Evolutionary conservation across 305 asterid genomes (phyloP), one percentile per base, ranked within the genome.

Genomic region (Solanum aculeatissimum): DNA sequence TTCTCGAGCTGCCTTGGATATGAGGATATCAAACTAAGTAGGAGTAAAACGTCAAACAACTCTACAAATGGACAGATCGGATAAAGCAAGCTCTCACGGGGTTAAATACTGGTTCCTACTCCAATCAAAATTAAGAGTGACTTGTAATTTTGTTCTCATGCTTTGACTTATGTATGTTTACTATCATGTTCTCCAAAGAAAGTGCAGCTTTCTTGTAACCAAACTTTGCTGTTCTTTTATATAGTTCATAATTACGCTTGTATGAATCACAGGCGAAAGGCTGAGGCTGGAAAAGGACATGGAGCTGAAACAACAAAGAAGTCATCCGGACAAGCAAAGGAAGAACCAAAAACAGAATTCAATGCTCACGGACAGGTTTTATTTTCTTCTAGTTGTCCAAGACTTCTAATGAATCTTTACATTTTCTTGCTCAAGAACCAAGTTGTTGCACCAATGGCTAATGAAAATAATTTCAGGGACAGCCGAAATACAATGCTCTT

Each of bases 231-330:
- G 27, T 29, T 77, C 82, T 53, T 77, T 77, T 29, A 77, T 16
- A 77, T 77, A 16, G 45, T 77, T 77, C 82, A 18, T 12, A 27
- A 19, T 49, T 10, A 10, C 10, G 6, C 40, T 80, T 72, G 16
- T 51, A 58, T 40, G 81, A 78, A 43, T 85, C 83, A 23, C 89
- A 94, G 99, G 89, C 86, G 40, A 89, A 93, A 83, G 83, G 92
- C 89, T 45, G 96, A 93, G 87, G 86, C 92, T 74, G 89, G 62
- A 38, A 92, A 93, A 89, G 96, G 91, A 29, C 84, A 87, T 80
- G 89, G 84, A 86, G 90, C 72, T 8, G 97, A 84, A 85, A 35
- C 85, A 23, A 83, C 55, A n/a, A 85, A 85, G 85, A 89, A 91
- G 83, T 81, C 81, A 65, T 83, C 91, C 29, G 87, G 86, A 74